Conservation (phyloP, 345 rosid species). For the Linum tenue region DNA sequence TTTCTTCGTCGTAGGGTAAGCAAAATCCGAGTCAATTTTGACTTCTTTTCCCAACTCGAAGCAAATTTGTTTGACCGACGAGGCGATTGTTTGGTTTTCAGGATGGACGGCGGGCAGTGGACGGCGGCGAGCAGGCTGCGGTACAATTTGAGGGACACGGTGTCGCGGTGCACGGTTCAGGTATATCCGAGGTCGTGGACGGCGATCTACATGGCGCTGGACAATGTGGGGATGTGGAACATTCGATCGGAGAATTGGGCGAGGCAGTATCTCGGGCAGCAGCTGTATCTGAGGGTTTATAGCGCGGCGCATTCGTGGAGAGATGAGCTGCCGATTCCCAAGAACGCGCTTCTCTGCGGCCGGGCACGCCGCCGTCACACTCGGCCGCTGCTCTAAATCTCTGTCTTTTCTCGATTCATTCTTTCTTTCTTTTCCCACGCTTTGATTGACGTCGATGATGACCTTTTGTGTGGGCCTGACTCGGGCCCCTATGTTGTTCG, state of each 20-base stretch:
- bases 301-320: slow-evolving; percentile 52
- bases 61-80: background rate
- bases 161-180: slow-evolving; percentile 29
- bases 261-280: slow-evolving; percentile 60
- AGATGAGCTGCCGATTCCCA: slow-evolving; percentile 60
- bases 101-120: slow-evolving; percentile 34
- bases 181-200: slow-evolving; percentile 68
- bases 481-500: background rate
- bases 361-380: slow-evolving; percentile 33
- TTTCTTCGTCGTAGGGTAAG: slow-evolving; percentile 27
- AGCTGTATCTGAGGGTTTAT: slow-evolving; percentile 50
- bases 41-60: background rate
- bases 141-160: slow-evolving; percentile 24
- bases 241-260: slow-evolving; percentile 67
- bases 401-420: background rate
- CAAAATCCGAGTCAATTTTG: background rate
- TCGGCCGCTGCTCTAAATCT: slow-evolving; percentile 7
- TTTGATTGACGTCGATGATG: background rate
- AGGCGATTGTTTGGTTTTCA: background rate
- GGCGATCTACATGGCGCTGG: slow-evolving; percentile 56
- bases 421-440: background rate
- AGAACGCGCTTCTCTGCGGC: slow-evolving; percentile 53
- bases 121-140: slow-evolving; percentile 18
- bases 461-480: background rate
- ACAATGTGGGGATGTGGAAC: slow-evolving; percentile 78